Base-by-base conservation (phyloP, 2,329 filamentous ascomycete species). In the Microcyclospora pomicola region DNA sequence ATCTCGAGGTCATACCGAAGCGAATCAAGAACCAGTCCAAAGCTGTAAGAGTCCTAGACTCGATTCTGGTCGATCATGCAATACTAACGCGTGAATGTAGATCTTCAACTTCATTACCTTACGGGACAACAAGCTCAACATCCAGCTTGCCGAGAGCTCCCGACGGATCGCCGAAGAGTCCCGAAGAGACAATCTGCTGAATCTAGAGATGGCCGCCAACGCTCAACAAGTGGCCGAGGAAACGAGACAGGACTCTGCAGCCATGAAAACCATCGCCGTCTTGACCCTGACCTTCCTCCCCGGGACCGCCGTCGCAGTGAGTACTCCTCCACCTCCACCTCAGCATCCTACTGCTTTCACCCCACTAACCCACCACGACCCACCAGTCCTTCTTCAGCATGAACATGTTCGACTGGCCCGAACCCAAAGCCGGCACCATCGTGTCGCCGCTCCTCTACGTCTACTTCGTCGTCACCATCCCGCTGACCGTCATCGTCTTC, bases 191-290 rank as follows among this genome's bases (percentile, higher is more conserved):
- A 58, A 58, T 33, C 43, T 58, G 30, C 46, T 58, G 15, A 56
- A 53, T 34, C 45, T 58, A 13, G 55, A 56, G 39, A 48, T 58
- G 30, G 55, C 55, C 12, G 53, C 53, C 36, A 49, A 52, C n/a
- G 56, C 55, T 5, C 52, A 52, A 6, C 52, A 56, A 31, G 48
- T 58, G 29, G 55, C 54, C 13, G 53, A 58, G 34, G 46, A 54
- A 36, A 53, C 54, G 15, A 40, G 54, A 35, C 45, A 54, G 7
- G 61, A 65, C 41, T 60, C 53, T 30, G 53, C 58, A 12, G 62
- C 60, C 10, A 66, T 67, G 64, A 65, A 65, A 46, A 63, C 60
- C 0, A 64, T 67, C 13, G 64, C 64, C 0, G 52, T 65, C 7
- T 51, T 63, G 42, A 66, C 64, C 1, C 43, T 66, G 13, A 51